A percentile compares a stretch with the other conserved stretches of the same genome.
Evolutionary conservation across 352 stramenopile genomes (phyloP).

Genomic region (Pythium apleroticum): DNA sequence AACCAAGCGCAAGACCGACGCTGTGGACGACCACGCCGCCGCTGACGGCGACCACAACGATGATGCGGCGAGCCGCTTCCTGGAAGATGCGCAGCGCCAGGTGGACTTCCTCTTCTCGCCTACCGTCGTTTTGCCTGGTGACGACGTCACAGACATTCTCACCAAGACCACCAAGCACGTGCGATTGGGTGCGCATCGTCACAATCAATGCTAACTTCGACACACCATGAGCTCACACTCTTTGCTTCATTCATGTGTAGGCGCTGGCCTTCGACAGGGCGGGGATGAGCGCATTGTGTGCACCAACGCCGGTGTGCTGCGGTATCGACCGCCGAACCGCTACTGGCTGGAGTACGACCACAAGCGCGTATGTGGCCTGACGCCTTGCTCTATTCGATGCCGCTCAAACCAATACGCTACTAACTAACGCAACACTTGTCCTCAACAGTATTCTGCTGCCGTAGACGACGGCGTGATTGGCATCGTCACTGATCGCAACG

Average conservation of each 20-base stretch:
- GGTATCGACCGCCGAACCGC: conserved; percentile 84
- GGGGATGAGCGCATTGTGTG: conserved; percentile 59
- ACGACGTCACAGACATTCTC: conserved; percentile 77
- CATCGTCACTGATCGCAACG: conserved; percentile 92
- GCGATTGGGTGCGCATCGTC: conserved; percentile 48
- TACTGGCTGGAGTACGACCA: conserved; percentile 91
- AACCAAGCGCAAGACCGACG: conserved; percentile 50
- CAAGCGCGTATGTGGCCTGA: conserved; percentile 61
- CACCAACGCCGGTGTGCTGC: conserved; percentile 82
- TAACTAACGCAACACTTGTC: neutral
- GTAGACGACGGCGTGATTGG: conserved; percentile 93
- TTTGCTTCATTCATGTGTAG: conserved; percentile 28
- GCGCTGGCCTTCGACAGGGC: conserved; percentile 61
- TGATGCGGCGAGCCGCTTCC: conserved; percentile 52
- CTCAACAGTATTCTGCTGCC: conserved; percentile 57
- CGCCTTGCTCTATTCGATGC: neutral
- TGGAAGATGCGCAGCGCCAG: conserved; percentile 70
- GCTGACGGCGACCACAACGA: conserved; percentile 26
- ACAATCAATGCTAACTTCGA: neutral
- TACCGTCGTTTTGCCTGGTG: conserved; percentile 66
- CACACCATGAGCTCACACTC: neutral
- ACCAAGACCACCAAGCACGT: conserved; percentile 71
- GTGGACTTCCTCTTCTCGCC: conserved; percentile 82
- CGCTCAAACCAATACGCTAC: neutral
- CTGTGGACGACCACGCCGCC: conserved; percentile 20